These are phyloP conservation scores for Geotrichum cucujoidarum DNA, from an alignment of 1,139 yeast genomes.

Conservation along the genomic window DNA sequence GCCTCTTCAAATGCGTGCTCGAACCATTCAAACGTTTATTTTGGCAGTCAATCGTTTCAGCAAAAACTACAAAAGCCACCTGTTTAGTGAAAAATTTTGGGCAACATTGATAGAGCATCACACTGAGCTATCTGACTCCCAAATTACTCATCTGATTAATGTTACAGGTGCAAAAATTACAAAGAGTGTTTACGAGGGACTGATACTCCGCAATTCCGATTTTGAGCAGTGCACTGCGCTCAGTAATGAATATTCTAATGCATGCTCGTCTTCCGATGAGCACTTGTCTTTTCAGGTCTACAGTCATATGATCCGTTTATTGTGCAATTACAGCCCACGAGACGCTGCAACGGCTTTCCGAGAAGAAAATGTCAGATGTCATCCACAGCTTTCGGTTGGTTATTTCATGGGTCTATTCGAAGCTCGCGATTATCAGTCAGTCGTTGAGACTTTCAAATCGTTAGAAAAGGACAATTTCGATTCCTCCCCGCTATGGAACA, in stretches of 20 bases:
- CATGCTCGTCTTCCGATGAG: too few relatives aligned
- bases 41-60: conserved; percentile 3
- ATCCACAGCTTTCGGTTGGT: conserved; percentile 6
- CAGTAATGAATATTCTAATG: conserved; percentile 3
- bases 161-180: neutral
- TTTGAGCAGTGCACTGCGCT: conserved; percentile 9
- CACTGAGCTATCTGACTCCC: neutral
- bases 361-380: conserved; percentile 2
- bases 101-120: neutral
- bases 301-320: conserved; percentile 10
- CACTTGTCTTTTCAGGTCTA: conserved; percentile 10
- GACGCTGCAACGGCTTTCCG: conserved; percentile 7
- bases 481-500: conserved; percentile 6
- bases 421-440: conserved; percentile 7
- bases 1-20: neutral
- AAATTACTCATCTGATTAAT: conserved; percentile 3
- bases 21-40: neutral
- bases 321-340: conserved; percentile 9
- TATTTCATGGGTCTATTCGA: conserved; percentile 9
- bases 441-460: neutral
- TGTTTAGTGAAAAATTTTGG: conserved; percentile 4
- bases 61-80: neutral
- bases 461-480: neutral
- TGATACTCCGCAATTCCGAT: conserved; percentile 4
- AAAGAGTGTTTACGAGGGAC: conserved; percentile 4